Base-by-base conservation (phyloP, 352 stramenopile genomes). In the Thalassiosira hispida region DNA sequence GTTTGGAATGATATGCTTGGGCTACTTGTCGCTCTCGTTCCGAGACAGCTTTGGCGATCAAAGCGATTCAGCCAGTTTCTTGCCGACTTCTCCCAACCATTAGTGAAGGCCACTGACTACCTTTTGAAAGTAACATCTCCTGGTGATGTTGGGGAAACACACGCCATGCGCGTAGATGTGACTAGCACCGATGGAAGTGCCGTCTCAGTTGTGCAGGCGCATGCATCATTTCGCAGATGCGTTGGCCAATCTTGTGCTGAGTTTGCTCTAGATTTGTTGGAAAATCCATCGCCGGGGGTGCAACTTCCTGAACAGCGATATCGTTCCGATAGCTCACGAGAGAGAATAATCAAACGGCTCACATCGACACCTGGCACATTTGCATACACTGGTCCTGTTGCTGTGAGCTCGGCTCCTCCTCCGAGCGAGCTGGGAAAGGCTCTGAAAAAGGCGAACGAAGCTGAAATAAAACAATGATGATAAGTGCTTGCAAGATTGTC, bases 81-180 rank as follows among this genome's bases (percentile, higher is more conserved):
- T 42, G 86, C 86, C 0, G 80, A 89, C 49, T 92, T 92, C 67
- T 89, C 80, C 4, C 61, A 90, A 57, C 86, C 86, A 9, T 42
- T 92, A n/a, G 86, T 92, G 2, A 38, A 61, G 9, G 44, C 63
- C 0, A 90, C 85, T 7, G 85, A 91, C 61, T 49, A 23, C 5
- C 57, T 71, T 9, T 60, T 90, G 56, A 42, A 67, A 72, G 40
- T 65, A 25, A 52, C 55, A 11, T 66, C 79, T 44, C 9, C 60
- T 1, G 27, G 61, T 38, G 73, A 55, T 23, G 72, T 77, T 5
- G 83, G 80, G 22, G 86, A 92, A 70, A 90, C 83, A 7, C 86
- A 92, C 75, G 86, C 83, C 12, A 92, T 92, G 86, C 51, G 86
- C 12, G 61, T 92, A 53, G 86, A 92, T 73, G 86, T 89, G 0